Conservation (phyloP, 2,329 filamentous ascomycete genomes). For the Epichloe sp. region DNA sequence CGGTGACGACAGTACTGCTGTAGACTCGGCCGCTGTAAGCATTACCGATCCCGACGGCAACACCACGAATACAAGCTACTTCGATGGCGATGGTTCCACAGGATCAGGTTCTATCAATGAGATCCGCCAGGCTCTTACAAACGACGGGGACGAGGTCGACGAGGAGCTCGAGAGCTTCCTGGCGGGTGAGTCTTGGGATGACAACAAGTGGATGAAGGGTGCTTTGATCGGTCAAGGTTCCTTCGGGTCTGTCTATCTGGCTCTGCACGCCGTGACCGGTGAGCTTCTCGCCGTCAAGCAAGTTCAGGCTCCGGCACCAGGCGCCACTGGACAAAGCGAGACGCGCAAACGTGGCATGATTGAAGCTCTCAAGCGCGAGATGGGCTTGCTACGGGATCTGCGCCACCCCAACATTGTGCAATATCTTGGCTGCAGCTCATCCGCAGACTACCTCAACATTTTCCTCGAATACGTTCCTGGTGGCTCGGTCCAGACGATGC, state of each 20-base stretch:
- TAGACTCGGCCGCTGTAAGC: slow-evolving; percentile 40
- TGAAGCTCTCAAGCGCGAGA: slow-evolving; percentile 91
- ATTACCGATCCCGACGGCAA: slow-evolving; percentile 69
- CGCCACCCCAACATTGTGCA: slow-evolving; percentile 97
- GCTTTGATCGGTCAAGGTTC: slow-evolving; percentile 93
- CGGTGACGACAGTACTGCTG: slow-evolving; percentile 45
- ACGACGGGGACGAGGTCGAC: slow-evolving; percentile 85
- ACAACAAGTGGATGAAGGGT: slow-evolving; percentile 99
- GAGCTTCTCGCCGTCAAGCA: slow-evolving; percentile 98
- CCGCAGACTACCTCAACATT: slow-evolving; percentile 90
- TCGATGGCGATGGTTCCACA: slow-evolving; percentile 66
- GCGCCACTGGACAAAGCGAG: slow-evolving; percentile 69
- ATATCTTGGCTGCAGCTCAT: slow-evolving; percentile 89
- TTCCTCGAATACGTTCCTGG: slow-evolving; percentile 98
- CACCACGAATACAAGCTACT: slow-evolving; percentile 62
- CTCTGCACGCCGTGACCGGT: slow-evolving; percentile 87
- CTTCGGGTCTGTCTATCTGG: slow-evolving; percentile 90
- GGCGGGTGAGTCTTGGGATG: slow-evolving; percentile 85
- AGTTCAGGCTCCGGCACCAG: slow-evolving; percentile 74
- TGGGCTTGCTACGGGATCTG: slow-evolving; percentile 81
- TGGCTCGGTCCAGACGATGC: slow-evolving; percentile 94
- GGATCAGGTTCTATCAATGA: slow-evolving; percentile 66
- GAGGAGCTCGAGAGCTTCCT: slow-evolving; percentile 84
- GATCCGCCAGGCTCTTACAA: slow-evolving; percentile 69
- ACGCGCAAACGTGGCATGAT: slow-evolving; percentile 97